These are phyloP conservation scores for Thymus mandschuricus DNA, from an alignment of 257 asterid species.

Conservation along the genomic window DNA sequence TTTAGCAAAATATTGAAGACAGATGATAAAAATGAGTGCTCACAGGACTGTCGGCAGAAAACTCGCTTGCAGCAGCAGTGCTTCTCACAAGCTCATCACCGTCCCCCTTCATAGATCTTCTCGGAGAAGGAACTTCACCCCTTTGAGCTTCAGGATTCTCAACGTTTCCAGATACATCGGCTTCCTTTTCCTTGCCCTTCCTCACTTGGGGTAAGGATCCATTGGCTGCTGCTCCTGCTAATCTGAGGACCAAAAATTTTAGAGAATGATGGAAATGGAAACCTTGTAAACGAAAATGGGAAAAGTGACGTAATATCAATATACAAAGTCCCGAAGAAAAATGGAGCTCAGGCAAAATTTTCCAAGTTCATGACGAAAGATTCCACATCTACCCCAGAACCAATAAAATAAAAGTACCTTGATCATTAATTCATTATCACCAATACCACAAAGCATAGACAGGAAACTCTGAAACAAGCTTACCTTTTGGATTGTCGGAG, in stretches of 20 bases:
- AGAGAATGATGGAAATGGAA: constrained; percentile 13
- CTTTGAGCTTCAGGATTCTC: constrained; percentile 44
- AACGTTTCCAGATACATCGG: constrained; percentile 39
- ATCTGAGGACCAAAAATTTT: constrained; percentile 46
- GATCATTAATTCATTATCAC: background rate
- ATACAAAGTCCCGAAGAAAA: background rate
- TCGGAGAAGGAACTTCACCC: constrained; percentile 44
- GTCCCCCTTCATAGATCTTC: constrained; percentile 41
- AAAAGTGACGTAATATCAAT: constrained; percentile 12
- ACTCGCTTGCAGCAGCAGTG: constrained; percentile 53
- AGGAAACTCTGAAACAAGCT: constrained; percentile 5
- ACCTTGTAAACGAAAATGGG: constrained; percentile 22
- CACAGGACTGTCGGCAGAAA: constrained; percentile 69
- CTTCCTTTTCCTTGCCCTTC: constrained; percentile 46
- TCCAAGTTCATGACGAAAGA: constrained; percentile 9
- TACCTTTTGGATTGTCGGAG: constrained; percentile 77
- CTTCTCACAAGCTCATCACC: constrained; percentile 46
- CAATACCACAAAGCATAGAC: too few species aligned
- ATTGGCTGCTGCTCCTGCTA: constrained; percentile 54
- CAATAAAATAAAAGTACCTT: background rate
- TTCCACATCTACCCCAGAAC: constrained; percentile 7
- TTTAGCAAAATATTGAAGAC: background rate
- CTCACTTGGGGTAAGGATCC: constrained; percentile 53
- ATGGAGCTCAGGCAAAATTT: background rate
- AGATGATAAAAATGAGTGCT: constrained; percentile 28